phyloP scores from a whole-genome alignment of 2,329 filamentous ascomycete species.

The Esteya vermicola region DNA sequence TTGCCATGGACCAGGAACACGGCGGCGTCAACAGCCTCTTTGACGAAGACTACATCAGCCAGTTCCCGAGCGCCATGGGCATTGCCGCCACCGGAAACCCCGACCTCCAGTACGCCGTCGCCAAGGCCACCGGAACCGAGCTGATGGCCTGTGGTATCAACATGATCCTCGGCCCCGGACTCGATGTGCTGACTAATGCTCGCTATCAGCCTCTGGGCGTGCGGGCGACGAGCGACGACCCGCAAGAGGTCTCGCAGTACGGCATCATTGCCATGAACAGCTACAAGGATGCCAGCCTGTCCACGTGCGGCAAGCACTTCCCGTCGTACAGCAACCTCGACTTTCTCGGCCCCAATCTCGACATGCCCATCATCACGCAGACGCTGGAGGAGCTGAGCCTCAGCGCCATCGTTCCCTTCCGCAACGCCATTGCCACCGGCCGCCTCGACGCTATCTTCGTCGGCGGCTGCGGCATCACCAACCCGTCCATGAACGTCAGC shows the following conservation, averaged over 20 bases:
- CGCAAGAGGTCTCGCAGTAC: constrained; percentile 87
- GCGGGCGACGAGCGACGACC: constrained; percentile 79
- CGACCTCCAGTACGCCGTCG: constrained; percentile 76
- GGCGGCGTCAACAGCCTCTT: constrained; percentile 94
- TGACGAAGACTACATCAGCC: constrained; percentile 87
- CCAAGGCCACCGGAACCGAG: constrained; percentile 85
- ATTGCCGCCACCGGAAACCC: constrained; percentile 82
- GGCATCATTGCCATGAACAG: constrained; percentile 83
- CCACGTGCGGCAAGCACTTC: constrained; percentile 90
- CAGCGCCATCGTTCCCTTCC: constrained; percentile 83
- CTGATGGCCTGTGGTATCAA: constrained; percentile 89
- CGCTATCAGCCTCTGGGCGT: constrained; percentile 84
- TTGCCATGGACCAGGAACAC: constrained; percentile 94
- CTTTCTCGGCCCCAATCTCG: constrained; percentile 77
- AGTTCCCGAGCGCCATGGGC: constrained; percentile 95
- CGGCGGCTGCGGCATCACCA: constrained; percentile 84
- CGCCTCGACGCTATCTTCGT: constrained; percentile 87
- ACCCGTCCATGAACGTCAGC: constrained; percentile 84
- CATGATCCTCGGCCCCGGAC: constrained; percentile 81
- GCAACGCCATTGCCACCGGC: constrained; percentile 75
- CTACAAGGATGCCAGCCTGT: constrained; percentile 79
- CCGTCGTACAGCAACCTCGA: constrained; percentile 92
- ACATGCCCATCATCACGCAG: constrained; percentile 92
- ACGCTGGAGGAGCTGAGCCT: constrained; percentile 83
- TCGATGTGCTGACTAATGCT: constrained; percentile 89